Base-by-base conservation (phyloP, 192 early-diverging fungal genomes). In the Coemansia sp. region DNA sequence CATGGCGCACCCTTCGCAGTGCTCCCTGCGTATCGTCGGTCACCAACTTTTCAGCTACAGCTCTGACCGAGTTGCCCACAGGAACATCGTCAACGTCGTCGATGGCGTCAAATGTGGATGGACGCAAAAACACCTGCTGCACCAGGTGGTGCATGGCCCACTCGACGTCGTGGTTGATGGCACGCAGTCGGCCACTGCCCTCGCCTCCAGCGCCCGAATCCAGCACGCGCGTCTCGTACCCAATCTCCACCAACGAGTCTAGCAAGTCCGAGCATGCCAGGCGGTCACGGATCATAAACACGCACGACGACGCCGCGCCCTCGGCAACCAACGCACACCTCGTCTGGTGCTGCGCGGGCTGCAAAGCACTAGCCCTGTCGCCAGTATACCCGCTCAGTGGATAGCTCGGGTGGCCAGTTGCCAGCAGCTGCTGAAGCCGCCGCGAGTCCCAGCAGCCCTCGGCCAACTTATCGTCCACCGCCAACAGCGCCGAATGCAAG, bases 101-200 rank as follows among this genome's bases (percentile, higher is more conserved):
- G 11, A 68, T n/a, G 15, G 24, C 38, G 12, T 32, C 60, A 39
- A 80, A 75, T 1, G 66, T 60, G 4, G 55, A 59, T 10, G 76
- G 61, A 6, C 65, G 72, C 43, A 83, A 38, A 38, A 83, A 79
- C 40, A 83, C 81, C 46, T 79, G 76, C 35, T 65, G 69, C 19
- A 72, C 72, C 24, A 83, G 68, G 38, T 83, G 69, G 63, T 83
- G 81, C 66, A 83, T 80, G n/a, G 81, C 81, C 81, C 81, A 83
- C 55, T 79, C 75, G 41, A 80, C 59, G 36, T 83, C 76, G 53
- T 83, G 81, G 66, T 83, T 83, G 44, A 83, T 63, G 0, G 65
- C 74, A 7, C 80, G 72, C 58, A 78, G 63, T 6, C 72, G 62
- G 29, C 76, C 67, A 55, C 72, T 71, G 36, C 64, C 68, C 3